phyloP scores from a whole-genome alignment of 2,329 filamentous ascomycete species.

The Orbilia blumenaviensis region DNA sequence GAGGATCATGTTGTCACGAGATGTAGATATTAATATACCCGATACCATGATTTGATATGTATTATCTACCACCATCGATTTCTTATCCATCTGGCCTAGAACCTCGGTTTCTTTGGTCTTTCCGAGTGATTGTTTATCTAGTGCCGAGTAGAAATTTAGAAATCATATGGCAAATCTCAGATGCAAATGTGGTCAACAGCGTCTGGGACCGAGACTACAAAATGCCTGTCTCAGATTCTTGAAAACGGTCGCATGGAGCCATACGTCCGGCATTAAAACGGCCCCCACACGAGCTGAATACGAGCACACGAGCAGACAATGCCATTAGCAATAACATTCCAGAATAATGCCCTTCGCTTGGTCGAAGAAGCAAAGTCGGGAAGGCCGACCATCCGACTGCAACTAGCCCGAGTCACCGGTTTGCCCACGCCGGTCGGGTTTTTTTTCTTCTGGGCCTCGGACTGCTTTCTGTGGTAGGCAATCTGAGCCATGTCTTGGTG shows the following conservation, averaged over 20 bases:
- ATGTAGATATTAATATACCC: background rate
- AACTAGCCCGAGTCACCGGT: constrained; percentile 7
- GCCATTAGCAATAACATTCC: constrained; percentile 13
- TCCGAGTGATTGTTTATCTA: background rate
- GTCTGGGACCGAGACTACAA: too few species aligned
- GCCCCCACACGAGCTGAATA: constrained; percentile 15
- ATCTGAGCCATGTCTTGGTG: constrained; percentile 9
- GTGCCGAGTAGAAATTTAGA: background rate
- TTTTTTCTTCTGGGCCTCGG: constrained; percentile 19
- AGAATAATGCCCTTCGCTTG: background rate
- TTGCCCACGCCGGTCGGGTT: background rate
- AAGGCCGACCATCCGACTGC: constrained; percentile 11
- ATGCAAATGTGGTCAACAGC: too few species aligned
- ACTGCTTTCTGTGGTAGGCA: constrained; percentile 16
- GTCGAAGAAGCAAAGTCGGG: constrained; percentile 6
- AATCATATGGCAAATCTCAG: constrained; percentile 45
- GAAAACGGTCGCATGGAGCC: constrained; percentile 15
- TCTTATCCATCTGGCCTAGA: constrained; percentile 13
- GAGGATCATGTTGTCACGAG: constrained; percentile 25
- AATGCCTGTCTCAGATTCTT: constrained; percentile 43
- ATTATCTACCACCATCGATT: background rate
- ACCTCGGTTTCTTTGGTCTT: constrained; percentile 24
- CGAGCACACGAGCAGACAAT: constrained; percentile 21
- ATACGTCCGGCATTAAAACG: constrained; percentile 7
- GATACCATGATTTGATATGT: background rate